phyloP scores from a whole-genome alignment of 345 rosid species.

The Corchorus olitorius region DNA sequence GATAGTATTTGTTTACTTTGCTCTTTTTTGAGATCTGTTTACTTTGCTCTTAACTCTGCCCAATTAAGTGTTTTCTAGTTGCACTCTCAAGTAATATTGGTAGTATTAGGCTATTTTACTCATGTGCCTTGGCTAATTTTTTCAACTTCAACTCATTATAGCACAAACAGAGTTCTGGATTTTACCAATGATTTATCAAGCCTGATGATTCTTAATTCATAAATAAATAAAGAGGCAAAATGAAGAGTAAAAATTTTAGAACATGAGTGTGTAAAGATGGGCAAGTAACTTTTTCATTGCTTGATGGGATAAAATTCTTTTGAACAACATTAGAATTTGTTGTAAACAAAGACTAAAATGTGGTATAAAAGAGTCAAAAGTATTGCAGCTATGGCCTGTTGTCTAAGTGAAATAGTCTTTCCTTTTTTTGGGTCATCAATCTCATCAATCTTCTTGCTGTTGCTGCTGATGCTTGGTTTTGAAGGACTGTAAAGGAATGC shows the following conservation, averaged over 20 bases:
- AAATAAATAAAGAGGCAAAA: neutral
- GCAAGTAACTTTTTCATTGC: neutral
- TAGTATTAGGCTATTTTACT: too few species aligned
- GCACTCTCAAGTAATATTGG: too few species aligned
- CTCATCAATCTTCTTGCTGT: neutral
- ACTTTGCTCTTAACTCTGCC: too few species aligned
- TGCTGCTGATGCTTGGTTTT: constrained; percentile 27
- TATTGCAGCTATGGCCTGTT: constrained; percentile 55
- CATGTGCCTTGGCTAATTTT: too few species aligned
- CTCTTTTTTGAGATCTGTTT: too few species aligned
- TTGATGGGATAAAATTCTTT: neutral
- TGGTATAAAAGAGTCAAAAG: constrained; percentile 55
- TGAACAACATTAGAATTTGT: constrained; percentile 27
- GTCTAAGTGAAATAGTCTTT: constrained; percentile 58
- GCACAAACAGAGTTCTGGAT: too few species aligned
- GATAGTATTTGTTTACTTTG: too few species aligned
- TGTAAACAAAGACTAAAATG: constrained; percentile 38
- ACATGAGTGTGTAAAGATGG: neutral
- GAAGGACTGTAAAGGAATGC: constrained; percentile 50
- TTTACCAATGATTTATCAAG: too few species aligned
- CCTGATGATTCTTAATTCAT: too few species aligned
- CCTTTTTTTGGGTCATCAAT: constrained; percentile 9
- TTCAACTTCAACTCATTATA: too few species aligned
- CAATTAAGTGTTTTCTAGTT: too few species aligned
- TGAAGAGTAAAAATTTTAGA: neutral